A percentile compares a stretch with the other conserved stretches of the same genome.
These are phyloP conservation scores for Pistacia atlantica DNA, from an alignment of 345 rosid species.

Conservation along the genomic window DNA sequence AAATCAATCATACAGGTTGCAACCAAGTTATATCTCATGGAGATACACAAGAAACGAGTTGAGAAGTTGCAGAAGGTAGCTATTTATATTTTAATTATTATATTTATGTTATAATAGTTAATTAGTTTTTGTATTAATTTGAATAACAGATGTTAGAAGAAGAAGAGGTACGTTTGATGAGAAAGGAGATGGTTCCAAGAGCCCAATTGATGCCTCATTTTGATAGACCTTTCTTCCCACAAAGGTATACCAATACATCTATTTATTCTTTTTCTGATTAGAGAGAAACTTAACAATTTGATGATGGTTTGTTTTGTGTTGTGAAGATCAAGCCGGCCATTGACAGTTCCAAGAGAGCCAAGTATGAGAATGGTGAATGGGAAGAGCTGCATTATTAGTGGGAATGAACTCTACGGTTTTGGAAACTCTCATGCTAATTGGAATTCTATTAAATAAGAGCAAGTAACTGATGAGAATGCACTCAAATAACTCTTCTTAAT, in stretches of 20 bases:
- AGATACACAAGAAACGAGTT: slow-evolving; percentile 57
- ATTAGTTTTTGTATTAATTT: neutral
- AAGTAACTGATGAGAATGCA: too few species aligned
- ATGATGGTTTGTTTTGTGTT: neutral
- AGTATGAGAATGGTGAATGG: slow-evolving; percentile 50
- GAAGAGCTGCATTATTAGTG: slow-evolving; percentile 42
- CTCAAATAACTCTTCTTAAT: neutral
- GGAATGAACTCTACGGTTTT: slow-evolving; percentile 44
- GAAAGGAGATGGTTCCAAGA: slow-evolving; percentile 88
- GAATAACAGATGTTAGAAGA: slow-evolving; percentile 67
- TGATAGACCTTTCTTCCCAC: slow-evolving; percentile 78
- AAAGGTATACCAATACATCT: slow-evolving; percentile 37
- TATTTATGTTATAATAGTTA: too few species aligned
- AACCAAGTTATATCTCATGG: slow-evolving; percentile 59
- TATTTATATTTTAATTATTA: neutral
- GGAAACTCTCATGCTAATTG: slow-evolving; percentile 40
- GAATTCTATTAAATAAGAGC: slow-evolving; percentile 30
- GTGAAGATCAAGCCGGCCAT: slow-evolving; percentile 70
- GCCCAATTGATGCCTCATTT: slow-evolving; percentile 86
- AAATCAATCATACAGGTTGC: slow-evolving; percentile 50
- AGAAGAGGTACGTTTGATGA: slow-evolving; percentile 65
- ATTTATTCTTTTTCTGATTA: too few species aligned
- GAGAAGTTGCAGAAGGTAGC: slow-evolving; percentile 68
- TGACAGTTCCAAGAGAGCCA: slow-evolving; percentile 78
- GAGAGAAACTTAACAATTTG: too few species aligned